Base-by-base conservation (phyloP, 2,329 filamentous ascomycete genomes). In the Scorias spongiosa region DNA sequence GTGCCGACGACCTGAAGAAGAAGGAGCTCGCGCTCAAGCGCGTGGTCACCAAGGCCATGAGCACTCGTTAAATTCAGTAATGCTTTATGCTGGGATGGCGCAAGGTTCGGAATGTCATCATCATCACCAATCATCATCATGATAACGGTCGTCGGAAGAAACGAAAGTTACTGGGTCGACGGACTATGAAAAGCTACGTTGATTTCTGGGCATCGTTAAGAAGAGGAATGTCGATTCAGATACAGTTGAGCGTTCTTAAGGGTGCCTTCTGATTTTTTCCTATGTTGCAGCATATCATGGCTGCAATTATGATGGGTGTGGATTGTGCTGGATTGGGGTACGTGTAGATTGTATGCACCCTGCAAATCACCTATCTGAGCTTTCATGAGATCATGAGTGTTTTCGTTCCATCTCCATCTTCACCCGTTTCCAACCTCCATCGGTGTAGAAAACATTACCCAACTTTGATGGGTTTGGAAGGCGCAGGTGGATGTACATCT, bases 1-100 rank as follows among this genome's bases (percentile, higher is more conserved):
- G 72, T 50, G 84, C 87, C 49, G 93, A 98, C 58, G 91, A 98
- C 65, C 75, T 98, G 58, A 96, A 93, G 85, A 96, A 96, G 86
- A 93, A 95, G 81, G 91, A 98, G 77, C 75, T 98, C 55, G 87
- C 87, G 49, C 78, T 98, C 53, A 98, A 96, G 86, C 78, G 91
- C 63, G 78, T 93, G 57, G 88, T 98, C 60, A 98, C 91, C 70
- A 98, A 96, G 83, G 88, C 38, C 38, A 40, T 40, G 38, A 18
- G 14, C 20, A 40, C 38, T 18, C 38, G 38, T 11, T 40, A 40
- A 40, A 28, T 28, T 12, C 32, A 36, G 15, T 36, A 12, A 36
- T 15, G 32, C 20, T 36, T 36, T 36, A 36, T 36, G 32, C 32
- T 36, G 11, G 32, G 32, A 36, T 36, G 32, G 32, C 32, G 32